Evolutionary conservation across 106 monocot species (phyloP).

Genomic region (Cymbidium sinense): DNA sequence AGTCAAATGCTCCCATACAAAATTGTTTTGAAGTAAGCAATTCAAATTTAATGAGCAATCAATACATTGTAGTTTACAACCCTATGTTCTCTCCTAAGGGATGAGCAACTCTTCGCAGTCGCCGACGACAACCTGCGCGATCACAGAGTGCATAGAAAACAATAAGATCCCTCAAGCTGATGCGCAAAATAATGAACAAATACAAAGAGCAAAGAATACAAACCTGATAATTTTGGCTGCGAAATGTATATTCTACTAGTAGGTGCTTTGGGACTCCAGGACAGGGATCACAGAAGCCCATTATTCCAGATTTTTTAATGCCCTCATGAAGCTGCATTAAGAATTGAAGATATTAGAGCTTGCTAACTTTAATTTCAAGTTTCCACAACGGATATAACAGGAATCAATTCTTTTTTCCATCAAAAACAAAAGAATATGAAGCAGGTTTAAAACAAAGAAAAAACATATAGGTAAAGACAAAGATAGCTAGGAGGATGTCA

Average conservation of each 20-base stretch:
- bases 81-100: conserved; percentile 35
- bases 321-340: conserved; percentile 80
- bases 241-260: conserved; percentile 62
- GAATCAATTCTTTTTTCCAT: neutral
- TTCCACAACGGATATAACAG: neutral
- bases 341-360: neutral
- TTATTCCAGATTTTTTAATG: conserved; percentile 92
- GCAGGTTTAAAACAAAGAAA: too few species aligned
- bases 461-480: too few species aligned
- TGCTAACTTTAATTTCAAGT: neutral
- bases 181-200: neutral
- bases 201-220: neutral
- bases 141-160: neutral
- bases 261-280: conserved; percentile 75
- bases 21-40: neutral
- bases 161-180: neutral
- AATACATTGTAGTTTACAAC: neutral
- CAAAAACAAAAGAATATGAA: neutral
- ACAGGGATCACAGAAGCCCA: conserved; percentile 98
- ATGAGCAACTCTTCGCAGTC: conserved; percentile 58
- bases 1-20: neutral
- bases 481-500: too few species aligned
- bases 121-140: conserved; percentile 55
- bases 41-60: neutral
- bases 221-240: conserved; percentile 45